A percentile compares a stretch with the other conserved stretches of the same genome.
phyloP scores from a whole-genome alignment of 257 asterid species.

The Craterostigma plantagineum region DNA sequence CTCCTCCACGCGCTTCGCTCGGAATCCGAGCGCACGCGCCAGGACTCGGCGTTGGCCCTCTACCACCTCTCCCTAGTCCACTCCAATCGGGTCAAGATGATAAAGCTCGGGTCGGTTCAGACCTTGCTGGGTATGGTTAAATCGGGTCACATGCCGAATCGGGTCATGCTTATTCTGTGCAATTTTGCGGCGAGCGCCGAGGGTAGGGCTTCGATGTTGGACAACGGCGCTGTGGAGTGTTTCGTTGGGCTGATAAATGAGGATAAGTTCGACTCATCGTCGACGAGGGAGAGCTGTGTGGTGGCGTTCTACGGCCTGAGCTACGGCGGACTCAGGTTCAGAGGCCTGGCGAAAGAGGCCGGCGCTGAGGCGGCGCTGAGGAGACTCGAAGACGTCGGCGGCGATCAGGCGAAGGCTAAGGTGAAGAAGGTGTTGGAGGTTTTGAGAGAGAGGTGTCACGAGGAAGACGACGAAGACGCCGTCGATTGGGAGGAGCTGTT shows the following conservation, averaged over 20 bases:
- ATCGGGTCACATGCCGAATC: constrained; percentile 44
- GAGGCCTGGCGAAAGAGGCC: constrained; percentile 78
- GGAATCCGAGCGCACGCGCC: constrained; percentile 66
- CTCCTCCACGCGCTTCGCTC: constrained; percentile 62
- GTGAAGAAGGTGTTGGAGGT: constrained; percentile 46
- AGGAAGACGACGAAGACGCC: constrained; percentile 32
- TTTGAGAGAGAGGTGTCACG: constrained; percentile 49
- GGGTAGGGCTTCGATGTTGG: constrained; percentile 74
- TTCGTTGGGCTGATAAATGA: constrained; percentile 24
- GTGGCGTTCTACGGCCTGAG: constrained; percentile 62
- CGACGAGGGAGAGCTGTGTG: constrained; percentile 48
- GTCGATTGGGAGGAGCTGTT: constrained; percentile 88
- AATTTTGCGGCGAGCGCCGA: constrained; percentile 54
- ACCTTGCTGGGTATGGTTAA: constrained; percentile 44
- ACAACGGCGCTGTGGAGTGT: constrained; percentile 49
- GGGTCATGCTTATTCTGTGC: constrained; percentile 47
- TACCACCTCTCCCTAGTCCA: constrained; percentile 71
- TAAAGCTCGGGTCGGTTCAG: constrained; percentile 66
- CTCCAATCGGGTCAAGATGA: constrained; percentile 66
- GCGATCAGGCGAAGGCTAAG: constrained; percentile 26
- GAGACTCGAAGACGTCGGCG: constrained; percentile 29
- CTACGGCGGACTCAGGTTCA: constrained; percentile 81
- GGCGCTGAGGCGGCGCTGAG: constrained; percentile 58
- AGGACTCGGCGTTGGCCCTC: constrained; percentile 69
- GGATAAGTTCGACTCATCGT: constrained; percentile 27